A percentile compares a stretch with the other conserved stretches of the same genome.
Conservation (phyloP, 2,329 filamentous ascomycete species). For the Akanthomyces lecanii region DNA sequence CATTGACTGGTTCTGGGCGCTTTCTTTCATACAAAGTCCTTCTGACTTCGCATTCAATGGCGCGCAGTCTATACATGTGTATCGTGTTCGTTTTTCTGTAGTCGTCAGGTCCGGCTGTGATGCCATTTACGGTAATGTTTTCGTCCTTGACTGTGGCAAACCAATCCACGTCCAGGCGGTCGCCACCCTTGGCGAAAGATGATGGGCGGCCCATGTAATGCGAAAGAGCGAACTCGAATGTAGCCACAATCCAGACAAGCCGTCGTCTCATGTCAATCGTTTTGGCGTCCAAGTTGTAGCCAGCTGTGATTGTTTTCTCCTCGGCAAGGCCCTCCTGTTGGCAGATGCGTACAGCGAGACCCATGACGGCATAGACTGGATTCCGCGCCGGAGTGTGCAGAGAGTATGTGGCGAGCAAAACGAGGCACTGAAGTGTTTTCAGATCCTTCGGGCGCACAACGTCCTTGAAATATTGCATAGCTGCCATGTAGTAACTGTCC, state of each 20-base stretch:
- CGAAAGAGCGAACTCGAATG: conserved; percentile 84
- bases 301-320: conserved; percentile 76
- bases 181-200: conserved; percentile 75
- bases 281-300: conserved; percentile 61
- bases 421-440: conserved; percentile 83
- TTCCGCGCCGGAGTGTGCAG: conserved; percentile 87
- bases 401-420: conserved; percentile 86
- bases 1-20: conserved; percentile 67
- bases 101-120: conserved; percentile 66
- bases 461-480: conserved; percentile 77
- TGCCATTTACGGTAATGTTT: conserved; percentile 73
- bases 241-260: conserved; percentile 80
- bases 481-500: conserved; percentile 90
- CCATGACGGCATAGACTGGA: conserved; percentile 89
- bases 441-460: conserved; percentile 85
- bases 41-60: conserved; percentile 83
- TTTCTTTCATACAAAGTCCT: conserved; percentile 83
- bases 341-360: conserved; percentile 79
- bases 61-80: conserved; percentile 88
- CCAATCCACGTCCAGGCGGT: conserved; percentile 80
- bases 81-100: conserved; percentile 85
- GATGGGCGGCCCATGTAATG: conserved; percentile 85
- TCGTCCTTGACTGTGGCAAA: conserved; percentile 79
- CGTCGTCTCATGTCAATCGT: conserved; percentile 87
- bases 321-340: conserved; percentile 85